A percentile compares a stretch with the other conserved stretches of the same genome.
Conservation (phyloP, 1,139 yeast species). For the Candida anutae region DNA sequence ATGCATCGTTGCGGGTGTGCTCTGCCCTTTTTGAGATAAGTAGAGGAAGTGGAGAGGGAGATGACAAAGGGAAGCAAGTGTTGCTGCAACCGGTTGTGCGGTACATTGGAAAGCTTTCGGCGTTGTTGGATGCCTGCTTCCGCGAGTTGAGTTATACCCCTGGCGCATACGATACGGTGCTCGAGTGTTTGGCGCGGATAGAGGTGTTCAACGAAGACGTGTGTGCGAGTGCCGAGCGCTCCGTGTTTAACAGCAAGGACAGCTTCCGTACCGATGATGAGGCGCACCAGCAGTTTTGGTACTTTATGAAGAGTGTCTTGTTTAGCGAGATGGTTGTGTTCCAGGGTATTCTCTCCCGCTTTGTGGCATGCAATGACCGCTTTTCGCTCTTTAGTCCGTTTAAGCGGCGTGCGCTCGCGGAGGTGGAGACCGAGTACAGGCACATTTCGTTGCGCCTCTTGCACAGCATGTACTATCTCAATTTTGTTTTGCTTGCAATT, state of each 20-base stretch:
- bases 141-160: conserved; percentile 12
- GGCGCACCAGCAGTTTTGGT: conserved; percentile 25
- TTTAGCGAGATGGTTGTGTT: conserved; percentile 48
- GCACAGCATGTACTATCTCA: conserved; percentile 41
- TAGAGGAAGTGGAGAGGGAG: too few species aligned
- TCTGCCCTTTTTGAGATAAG: conserved; percentile 11
- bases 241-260: conserved; percentile 14
- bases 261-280: conserved; percentile 7
- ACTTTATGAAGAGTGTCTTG: conserved; percentile 32
- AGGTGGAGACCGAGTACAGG: conserved; percentile 17
- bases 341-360: conserved; percentile 46
- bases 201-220: conserved; percentile 21
- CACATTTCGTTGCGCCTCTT: conserved; percentile 31
- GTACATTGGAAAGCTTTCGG: conserved; percentile 43
- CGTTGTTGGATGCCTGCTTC: conserved; percentile 33
- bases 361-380: conserved; percentile 12
- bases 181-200: conserved; percentile 14
- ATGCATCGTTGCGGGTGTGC: conserved; percentile 9
- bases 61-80: conserved; percentile 8
- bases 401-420: conserved; percentile 2
- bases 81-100: conserved; percentile 37
- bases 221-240: conserved; percentile 15
- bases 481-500: conserved; percentile 49
- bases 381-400: conserved; percentile 4
- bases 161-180: conserved; percentile 14